Evolutionary conservation across 768 basidiomycete species (phyloP), one percentile per base, ranked within the genome.

Genomic region (Lentinula raphanica): DNA sequence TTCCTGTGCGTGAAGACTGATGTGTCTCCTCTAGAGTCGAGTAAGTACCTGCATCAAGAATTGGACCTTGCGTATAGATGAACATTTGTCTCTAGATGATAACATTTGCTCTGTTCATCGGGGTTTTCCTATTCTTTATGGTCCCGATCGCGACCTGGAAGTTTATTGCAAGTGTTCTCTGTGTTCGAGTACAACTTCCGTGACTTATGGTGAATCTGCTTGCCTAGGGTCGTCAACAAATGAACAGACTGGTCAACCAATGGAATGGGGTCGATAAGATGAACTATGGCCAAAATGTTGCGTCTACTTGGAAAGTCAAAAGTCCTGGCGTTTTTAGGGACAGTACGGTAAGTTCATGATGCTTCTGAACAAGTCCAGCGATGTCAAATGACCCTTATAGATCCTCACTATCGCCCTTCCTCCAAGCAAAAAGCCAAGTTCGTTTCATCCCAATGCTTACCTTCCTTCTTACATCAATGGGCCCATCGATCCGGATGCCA

Each of bases 81-180:
- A 53, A 29, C 7, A 5, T 6, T 9, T 32, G 32, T 55, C 72
- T 76, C 13, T 74, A 77, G 23, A 64, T 69, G 13, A 68, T 73
- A 35, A 66, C 69, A 19, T 59, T 79, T 35, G 74, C 63, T 5
- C 64, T 75, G 25, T 72, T 69, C 23, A n/a, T 81, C 46, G 79
- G 66, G 15, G 64, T 72, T 19, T 59, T 74, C 54, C 25, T 76
- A 25, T 39, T 81, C 50, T 71, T 81, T 64, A 65, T 70, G 45
- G 39, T 67, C 3, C 82, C 82, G 5, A 64, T 80, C 40, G 45
- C 72, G 39, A 42, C 76, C 23, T 84, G 81, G 80, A 84, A 84
- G 61, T 71, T 64, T 32, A 59, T 71, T 56, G 73, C 76, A 40
- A 39, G 76, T 74, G n/a, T 29, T 36, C 40, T 31, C 7, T n/a